These are phyloP conservation scores for Sarcodon sp. DNA, from an alignment of 768 basidiomycete species.

Conservation along the genomic window DNA sequence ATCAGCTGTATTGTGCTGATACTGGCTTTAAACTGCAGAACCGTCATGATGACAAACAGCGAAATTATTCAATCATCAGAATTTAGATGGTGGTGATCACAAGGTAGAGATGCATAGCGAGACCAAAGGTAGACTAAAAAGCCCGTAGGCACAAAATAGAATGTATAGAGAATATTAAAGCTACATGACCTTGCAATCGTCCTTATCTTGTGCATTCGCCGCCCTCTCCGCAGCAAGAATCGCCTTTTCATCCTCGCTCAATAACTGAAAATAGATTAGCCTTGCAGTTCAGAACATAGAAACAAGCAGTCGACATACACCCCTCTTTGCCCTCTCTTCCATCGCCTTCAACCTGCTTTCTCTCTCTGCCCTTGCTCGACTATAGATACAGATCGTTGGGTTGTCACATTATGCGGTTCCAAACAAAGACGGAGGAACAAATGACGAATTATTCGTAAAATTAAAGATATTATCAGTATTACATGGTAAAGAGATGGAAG, in stretches of 20 bases:
- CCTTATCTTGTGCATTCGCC: constrained; percentile 20
- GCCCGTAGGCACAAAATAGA: too few relatives aligned
- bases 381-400: constrained; percentile 12
- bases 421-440: not conserved
- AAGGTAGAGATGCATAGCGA: too few relatives aligned
- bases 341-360: constrained; percentile 60
- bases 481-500: constrained; percentile 12
- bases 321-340: constrained; percentile 63
- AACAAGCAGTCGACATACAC: constrained; percentile 29
- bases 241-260: constrained; percentile 53
- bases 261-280: constrained; percentile 22
- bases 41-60: too few relatives aligned
- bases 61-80: too few relatives aligned
- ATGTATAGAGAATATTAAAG: not conserved
- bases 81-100: too few relatives aligned
- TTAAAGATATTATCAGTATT: constrained; percentile 3
- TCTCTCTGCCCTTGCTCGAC: constrained; percentile 64
- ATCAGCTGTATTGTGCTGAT: too few relatives aligned
- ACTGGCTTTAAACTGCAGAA: too few relatives aligned
- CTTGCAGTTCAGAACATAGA: not conserved
- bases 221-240: constrained; percentile 42
- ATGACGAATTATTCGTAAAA: not conserved
- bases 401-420: not conserved
- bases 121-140: too few relatives aligned
- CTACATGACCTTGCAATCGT: constrained; percentile 47